Percentiles rank a stretch among this genome's conserved stretches.
phyloP scores from a whole-genome alignment of 2,329 filamentous ascomycete genomes.

The Xylariaceae sp. region DNA sequence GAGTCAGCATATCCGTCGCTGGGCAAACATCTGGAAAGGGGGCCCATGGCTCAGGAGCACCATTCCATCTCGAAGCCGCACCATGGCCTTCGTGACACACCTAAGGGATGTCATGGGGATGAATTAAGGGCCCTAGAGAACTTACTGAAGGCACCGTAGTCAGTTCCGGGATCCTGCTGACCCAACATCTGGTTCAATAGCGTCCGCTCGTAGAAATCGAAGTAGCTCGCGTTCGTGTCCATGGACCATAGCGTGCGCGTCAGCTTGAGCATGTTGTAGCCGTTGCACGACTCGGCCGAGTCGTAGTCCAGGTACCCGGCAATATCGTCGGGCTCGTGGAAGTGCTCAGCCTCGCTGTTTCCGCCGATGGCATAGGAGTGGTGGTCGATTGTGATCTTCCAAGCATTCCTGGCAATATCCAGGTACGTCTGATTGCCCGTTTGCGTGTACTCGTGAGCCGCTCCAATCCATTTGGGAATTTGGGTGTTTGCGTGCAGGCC shows the following conservation, averaged over 20 bases:
- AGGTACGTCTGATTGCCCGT: constrained; percentile 36
- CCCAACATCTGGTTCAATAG: constrained; percentile 44
- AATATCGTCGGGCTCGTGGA: constrained; percentile 38
- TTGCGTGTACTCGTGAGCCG: constrained; percentile 38
- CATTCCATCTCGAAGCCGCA: too few relatives aligned
- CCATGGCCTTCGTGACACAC: too few relatives aligned
- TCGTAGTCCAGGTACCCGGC: constrained; percentile 34
- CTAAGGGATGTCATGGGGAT: too few relatives aligned
- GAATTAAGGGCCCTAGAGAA: too few relatives aligned
- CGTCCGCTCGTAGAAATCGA: constrained; percentile 46
- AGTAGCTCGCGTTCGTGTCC: constrained; percentile 36
- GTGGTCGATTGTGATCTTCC: constrained; percentile 35
- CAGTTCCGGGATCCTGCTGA: constrained; percentile 34
- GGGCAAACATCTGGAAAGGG: too few relatives aligned
- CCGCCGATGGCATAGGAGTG: constrained; percentile 47
- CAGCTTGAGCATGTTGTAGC: constrained; percentile 50
- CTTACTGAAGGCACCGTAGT: constrained; percentile 44
- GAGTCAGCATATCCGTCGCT: too few relatives aligned
- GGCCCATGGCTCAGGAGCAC: too few relatives aligned
- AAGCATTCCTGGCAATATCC: constrained; percentile 42
- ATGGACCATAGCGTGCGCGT: constrained; percentile 42
- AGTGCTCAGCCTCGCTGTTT: constrained; percentile 47
- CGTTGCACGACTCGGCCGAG: constrained; percentile 45
- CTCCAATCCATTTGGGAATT: constrained; percentile 47
- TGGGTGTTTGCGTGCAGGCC: constrained; percentile 47